Percentiles rank a stretch among this genome's conserved stretches.
Conservation (phyloP, 1,284 basidiomycete genomes). For the Ceratorhiza oryzae-sativae region DNA sequence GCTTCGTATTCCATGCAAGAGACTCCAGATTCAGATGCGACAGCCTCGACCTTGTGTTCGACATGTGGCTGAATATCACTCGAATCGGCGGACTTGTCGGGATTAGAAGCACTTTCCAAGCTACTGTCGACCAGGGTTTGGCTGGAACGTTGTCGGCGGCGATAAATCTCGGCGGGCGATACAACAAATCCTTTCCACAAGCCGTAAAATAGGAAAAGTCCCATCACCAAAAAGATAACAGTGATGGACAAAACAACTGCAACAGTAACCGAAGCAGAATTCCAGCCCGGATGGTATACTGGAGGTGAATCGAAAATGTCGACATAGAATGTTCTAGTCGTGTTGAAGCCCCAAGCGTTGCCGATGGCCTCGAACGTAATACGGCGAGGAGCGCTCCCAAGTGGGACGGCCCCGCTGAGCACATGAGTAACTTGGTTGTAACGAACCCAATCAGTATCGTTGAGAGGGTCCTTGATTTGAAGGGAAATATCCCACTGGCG, state of each 20-base stretch:
- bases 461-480: constrained; percentile 4
- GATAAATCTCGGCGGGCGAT: background rate
- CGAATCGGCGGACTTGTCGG: background rate
- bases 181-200: constrained; percentile 8
- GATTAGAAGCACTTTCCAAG: background rate
- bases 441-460: background rate
- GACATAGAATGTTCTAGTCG: background rate
- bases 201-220: constrained; percentile 1
- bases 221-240: background rate
- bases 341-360: constrained; percentile 31
- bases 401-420: background rate
- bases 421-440: constrained; percentile 5
- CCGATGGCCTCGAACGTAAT: constrained; percentile 3
- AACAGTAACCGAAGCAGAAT: background rate
- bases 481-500: constrained; percentile 2
- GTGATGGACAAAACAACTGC: background rate
- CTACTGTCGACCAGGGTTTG: constrained; percentile 16
- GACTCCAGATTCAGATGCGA: background rate
- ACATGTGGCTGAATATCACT: background rate
- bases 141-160: constrained; percentile 3
- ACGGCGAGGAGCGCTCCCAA: constrained; percentile 1
- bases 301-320: background rate
- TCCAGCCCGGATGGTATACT: background rate
- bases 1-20: background rate
- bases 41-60: constrained; percentile 11